These are phyloP conservation scores for Polygonum maritimum DNA, from an alignment of 148 eudicot species.

Conservation along the genomic window DNA sequence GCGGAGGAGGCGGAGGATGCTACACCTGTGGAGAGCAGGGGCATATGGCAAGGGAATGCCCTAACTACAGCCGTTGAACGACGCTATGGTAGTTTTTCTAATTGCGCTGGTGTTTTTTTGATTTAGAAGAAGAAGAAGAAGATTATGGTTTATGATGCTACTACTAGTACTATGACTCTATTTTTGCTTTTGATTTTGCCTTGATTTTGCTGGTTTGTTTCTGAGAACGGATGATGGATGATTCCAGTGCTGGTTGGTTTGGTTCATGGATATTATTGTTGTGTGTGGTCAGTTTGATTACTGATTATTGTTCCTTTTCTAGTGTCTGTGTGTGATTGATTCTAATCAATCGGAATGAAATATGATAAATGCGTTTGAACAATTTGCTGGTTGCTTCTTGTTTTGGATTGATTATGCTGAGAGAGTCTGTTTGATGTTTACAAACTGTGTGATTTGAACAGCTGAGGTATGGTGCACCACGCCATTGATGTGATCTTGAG, in stretches of 20 bases:
- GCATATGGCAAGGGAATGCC: slow-evolving; percentile 42
- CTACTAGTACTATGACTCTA: background rate
- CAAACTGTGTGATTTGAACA: background rate
- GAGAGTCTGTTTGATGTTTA: background rate
- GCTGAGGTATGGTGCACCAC: background rate
- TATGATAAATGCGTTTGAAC: too few species aligned
- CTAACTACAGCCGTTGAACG: background rate
- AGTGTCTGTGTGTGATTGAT: too few species aligned
- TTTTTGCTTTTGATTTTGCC: background rate
- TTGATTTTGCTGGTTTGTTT: too few species aligned
- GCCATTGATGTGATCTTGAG: background rate
- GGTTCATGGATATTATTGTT: background rate
- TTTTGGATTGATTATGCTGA: background rate
- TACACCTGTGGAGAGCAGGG: slow-evolving; percentile 41
- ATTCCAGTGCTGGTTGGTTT: background rate
- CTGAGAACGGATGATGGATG: background rate
- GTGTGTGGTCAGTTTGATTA: background rate
- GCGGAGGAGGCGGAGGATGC: slow-evolving; percentile 29
- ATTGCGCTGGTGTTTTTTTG: background rate
- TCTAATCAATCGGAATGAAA: too few species aligned
- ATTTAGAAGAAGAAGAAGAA: background rate
- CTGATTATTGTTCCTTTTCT: background rate
- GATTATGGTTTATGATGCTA: background rate
- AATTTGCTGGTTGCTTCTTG: background rate
- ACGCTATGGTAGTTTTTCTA: background rate